These are phyloP conservation scores for Peronosclerospora sorghi DNA, from an alignment of 352 stramenopile genomes.

Conservation along the genomic window DNA sequence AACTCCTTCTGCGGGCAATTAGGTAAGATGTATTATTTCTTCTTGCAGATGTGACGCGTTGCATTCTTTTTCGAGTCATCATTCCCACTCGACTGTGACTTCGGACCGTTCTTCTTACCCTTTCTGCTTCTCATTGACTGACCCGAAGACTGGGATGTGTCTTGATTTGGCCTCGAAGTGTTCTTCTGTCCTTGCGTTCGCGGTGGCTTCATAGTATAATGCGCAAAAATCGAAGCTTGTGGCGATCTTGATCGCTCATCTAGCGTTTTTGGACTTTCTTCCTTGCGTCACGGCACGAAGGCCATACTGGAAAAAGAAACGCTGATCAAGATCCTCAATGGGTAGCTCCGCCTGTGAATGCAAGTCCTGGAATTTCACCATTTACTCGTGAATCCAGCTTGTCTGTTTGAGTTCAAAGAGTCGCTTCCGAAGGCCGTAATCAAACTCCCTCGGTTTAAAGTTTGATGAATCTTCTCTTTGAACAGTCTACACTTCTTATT, in stretches of 20 bases:
- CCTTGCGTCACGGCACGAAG: background rate
- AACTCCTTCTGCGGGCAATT: background rate
- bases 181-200: background rate
- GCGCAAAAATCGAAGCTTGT: constrained; percentile 3
- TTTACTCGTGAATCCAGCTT: background rate
- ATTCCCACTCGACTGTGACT: background rate
- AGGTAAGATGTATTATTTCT: background rate
- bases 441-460: background rate
- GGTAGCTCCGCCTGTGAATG: background rate
- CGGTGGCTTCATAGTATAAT: background rate
- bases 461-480: background rate
- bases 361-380: background rate
- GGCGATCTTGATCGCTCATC: constrained; percentile 1
- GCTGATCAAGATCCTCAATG: background rate
- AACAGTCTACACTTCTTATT: background rate
- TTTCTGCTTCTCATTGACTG: background rate
- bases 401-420: background rate
- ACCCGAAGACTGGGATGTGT: background rate
- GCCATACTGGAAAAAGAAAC: constrained; percentile 3
- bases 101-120: background rate
- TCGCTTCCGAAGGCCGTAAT: constrained; percentile 1
- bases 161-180: background rate
- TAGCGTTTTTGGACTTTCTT: background rate
- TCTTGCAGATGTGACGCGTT: background rate
- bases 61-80: background rate